A percentile compares a stretch with the other conserved stretches of the same genome.
These are phyloP conservation scores for Populus trichocarpa DNA, from an alignment of 441 rosid genomes.

Conservation along the genomic window DNA sequence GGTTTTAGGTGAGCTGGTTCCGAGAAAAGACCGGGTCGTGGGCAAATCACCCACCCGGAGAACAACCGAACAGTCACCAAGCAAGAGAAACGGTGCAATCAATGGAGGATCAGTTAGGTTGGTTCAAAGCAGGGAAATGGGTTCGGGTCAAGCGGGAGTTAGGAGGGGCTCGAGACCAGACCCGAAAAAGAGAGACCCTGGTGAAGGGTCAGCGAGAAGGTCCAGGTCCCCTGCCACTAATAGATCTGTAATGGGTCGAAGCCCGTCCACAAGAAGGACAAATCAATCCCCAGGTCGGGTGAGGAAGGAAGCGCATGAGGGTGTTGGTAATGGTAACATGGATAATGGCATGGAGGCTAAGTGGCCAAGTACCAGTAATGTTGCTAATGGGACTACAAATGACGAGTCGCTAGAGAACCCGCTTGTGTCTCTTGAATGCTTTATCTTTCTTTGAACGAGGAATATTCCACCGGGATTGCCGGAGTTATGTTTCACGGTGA, in stretches of 20 bases:
- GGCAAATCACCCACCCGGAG: slow-evolving; percentile 49
- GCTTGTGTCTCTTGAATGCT: slow-evolving; percentile 81
- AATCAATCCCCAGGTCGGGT: slow-evolving; percentile 65
- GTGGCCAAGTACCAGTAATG: slow-evolving; percentile 14
- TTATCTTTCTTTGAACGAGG: slow-evolving; percentile 60
- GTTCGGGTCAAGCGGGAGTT: slow-evolving; percentile 9
- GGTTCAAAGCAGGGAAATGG: slow-evolving; percentile 34
- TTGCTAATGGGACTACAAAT: slow-evolving; percentile 21
- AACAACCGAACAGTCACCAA: slow-evolving; percentile 51
- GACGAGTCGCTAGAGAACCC: slow-evolving; percentile 71
- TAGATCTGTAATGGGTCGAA: slow-evolving; percentile 52
- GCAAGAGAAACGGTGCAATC: slow-evolving; percentile 23
- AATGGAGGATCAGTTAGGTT: slow-evolving; percentile 30
- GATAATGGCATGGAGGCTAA: slow-evolving; percentile 19
- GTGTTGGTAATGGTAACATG: slow-evolving; percentile 11
- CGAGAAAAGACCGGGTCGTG: slow-evolving; percentile 29
- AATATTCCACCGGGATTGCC: background rate
- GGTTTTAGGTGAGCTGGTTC: slow-evolving; percentile 10
- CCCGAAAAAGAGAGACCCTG: slow-evolving; percentile 42
- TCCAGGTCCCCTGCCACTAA: slow-evolving; percentile 67
- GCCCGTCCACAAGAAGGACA: slow-evolving; percentile 38
- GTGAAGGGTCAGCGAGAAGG: slow-evolving; percentile 66
- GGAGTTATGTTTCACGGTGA: background rate
- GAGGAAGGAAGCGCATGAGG: slow-evolving; percentile 27
- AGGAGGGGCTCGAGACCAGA: slow-evolving; percentile 28